Base-by-base conservation (phyloP, 192 early-diverging fungal genomes). In the Chytriomyces confervae region DNA sequence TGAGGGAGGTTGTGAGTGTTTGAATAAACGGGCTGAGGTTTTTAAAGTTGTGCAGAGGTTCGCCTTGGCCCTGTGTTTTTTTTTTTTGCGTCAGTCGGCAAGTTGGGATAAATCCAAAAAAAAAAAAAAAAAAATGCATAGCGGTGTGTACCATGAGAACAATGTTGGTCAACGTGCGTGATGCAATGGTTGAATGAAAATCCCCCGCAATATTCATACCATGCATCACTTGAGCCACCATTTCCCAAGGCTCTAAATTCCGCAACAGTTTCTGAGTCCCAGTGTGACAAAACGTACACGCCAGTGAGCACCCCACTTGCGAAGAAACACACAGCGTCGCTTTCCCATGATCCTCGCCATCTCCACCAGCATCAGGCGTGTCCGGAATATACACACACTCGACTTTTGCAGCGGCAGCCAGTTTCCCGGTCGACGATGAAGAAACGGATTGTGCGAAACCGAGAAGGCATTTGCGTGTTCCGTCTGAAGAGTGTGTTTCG, bases 231-330 rank as follows among this genome's bases (percentile, higher is more conserved):
- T 89, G 88, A 9, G 77, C 62, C 2, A 88, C 62, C 61, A 91
- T 89, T 79, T 97, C 94, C 0, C 84, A 79, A 0, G 91, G 85
- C 9, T 89, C 91, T 69, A 97, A 73, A 76, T 94, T 93, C 24
- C 94, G 83, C 29, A 92, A 80, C 63, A 95, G 83, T 66, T 93
- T 91, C 78, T 95, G 94, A 0, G 95, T 97, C 8, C 95, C 95
- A 23, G 95, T 97, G 75, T 94, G 93, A 81, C 96, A 97, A 69
- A 97, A 97, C 29, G 81, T 90, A 67, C 95, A 97, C 3, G 89
- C 85, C n/a, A 95, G 73, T 0, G 93, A 93, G 80, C 95, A 96
- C 2, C 94, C 96, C 6, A 97, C 88, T 69, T 97, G 94, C 24
- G 91, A 92, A 44, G 91, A 92, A 23, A 95, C 87, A 69, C 94